A percentile compares a stretch with the other conserved stretches of the same genome.
Conservation (phyloP, 2,329 filamentous ascomycete genomes). For the Myrmaecium sp. region DNA sequence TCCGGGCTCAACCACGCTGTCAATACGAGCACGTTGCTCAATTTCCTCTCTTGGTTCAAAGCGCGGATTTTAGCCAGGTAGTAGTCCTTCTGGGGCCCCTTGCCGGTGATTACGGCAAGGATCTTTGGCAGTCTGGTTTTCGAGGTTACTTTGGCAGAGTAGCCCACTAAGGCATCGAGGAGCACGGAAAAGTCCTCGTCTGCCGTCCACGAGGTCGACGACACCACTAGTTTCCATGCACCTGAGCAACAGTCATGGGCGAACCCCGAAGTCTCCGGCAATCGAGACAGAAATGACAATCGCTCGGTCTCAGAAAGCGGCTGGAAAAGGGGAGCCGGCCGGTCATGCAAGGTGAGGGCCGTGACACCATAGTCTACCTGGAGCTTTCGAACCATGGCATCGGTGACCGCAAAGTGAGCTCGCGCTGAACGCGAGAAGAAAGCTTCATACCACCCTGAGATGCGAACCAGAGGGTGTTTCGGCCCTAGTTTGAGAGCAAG, state of each 20-base stretch:
- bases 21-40: conserved; percentile 53
- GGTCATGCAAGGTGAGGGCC: conserved; percentile 62
- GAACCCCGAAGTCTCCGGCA: conserved; percentile 47
- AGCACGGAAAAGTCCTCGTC: conserved; percentile 90
- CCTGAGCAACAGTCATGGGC: conserved; percentile 36
- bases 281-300: conserved; percentile 31
- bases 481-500: conserved; percentile 49
- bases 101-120: conserved; percentile 86
- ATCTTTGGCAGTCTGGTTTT: conserved; percentile 42
- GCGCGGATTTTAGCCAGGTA: conserved; percentile 51
- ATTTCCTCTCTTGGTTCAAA: conserved; percentile 43
- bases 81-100: conserved; percentile 65
- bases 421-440: conserved; percentile 50
- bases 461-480: conserved; percentile 54
- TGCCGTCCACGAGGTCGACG: conserved; percentile 91
- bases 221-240: conserved; percentile 57
- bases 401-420: conserved; percentile 72
- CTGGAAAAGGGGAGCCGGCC: conserved; percentile 67
- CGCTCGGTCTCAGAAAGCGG: conserved; percentile 33
- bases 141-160: conserved; percentile 39
- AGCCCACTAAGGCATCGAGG: conserved; percentile 62
- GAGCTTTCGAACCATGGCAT: conserved; percentile 70
- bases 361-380: conserved; percentile 47
- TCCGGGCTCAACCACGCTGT: conserved; percentile 74
- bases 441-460: conserved; percentile 66